Conservation (phyloP, 2,329 filamentous ascomycete species). For the Penicillium nordicum region DNA sequence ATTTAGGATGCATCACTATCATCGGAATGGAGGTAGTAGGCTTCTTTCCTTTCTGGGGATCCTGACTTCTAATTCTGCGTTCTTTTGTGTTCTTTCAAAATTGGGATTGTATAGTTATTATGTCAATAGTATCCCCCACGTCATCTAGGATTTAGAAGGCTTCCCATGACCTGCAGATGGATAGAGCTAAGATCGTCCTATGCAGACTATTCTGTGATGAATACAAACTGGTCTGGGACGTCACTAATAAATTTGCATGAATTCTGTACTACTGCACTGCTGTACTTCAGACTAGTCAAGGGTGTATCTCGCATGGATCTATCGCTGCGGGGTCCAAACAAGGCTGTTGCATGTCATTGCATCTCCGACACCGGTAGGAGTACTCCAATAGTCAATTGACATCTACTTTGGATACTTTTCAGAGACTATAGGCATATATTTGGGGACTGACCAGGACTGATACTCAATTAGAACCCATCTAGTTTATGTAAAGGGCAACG, state of each 20-base stretch:
- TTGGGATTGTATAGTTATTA: neutral
- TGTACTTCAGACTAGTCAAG: neutral
- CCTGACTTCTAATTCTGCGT: too few relatives aligned
- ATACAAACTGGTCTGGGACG: neutral
- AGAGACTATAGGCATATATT: neutral
- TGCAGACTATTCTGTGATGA: neutral
- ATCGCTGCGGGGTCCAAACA: neutral
- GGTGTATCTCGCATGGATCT: neutral
- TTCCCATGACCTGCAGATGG: too few relatives aligned
- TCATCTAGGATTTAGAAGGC: neutral
- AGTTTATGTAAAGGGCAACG: neutral
- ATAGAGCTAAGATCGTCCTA: neutral
- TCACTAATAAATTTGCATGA: neutral
- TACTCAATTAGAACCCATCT: neutral
- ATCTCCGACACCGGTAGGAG: neutral
- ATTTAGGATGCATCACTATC: too few relatives aligned
- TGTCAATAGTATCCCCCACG: neutral
- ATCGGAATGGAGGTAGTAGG: too few relatives aligned
- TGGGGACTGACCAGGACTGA: too few relatives aligned
- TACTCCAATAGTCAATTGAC: neutral
- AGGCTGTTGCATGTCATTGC: neutral
- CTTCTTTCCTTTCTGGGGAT: too few relatives aligned
- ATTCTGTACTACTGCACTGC: neutral
- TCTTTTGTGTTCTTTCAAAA: too few relatives aligned
- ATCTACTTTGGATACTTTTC: neutral